Evolutionary conservation across 2,329 filamentous ascomycete species (phyloP), one percentile per base, ranked within the genome.

Genomic region (Pseudopithomyces chartarum): DNA sequence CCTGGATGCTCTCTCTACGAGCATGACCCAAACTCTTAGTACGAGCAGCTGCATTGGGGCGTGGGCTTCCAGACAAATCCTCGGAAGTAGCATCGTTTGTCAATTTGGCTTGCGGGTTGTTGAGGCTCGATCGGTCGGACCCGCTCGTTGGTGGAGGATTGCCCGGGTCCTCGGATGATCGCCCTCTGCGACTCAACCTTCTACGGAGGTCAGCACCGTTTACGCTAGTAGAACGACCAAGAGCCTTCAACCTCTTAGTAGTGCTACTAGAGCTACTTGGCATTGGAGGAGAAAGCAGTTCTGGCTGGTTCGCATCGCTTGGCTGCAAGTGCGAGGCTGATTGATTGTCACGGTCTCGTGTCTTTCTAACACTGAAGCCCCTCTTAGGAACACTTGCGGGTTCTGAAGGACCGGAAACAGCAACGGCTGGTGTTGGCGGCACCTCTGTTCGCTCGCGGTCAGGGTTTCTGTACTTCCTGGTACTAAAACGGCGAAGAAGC

Each of bases 21-120:
- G 91, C 91, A 73, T 98, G 93, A 2, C 93, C 92, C 20, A 97
- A 83, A 3, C 92, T 96, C 75, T 95, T 95, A 8, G 94, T 88
- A 60, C 94, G 86, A 56, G 70, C 73, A 11, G 74, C 66, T 39
- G 70, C 65, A 36, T 61, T 63, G 17, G 65, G 69, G 6, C 70
- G 61, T 53, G 74, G 62, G 63, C 72, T 65, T 52, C 69, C 53
- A 40, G 69, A 60, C 45, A 80, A 54, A 73, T 80, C 70, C 81
- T 88, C 64, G 75, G 81, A 66, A 81, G 84, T 49, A 77, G 82
- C 38, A 77, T 78, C 51, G 77, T 73, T 64, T 13, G 59, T 58
- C 80, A 83, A 38, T 85, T 86, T 60, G 56, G 69, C 64, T 60
- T 75, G 70, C 49, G 79, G 79, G 39, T 67, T 74, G 56, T 77